A percentile compares a stretch with the other conserved stretches of the same genome.
Conservation (phyloP, 139 green algal genomes). For the Chlorella sp. region DNA sequence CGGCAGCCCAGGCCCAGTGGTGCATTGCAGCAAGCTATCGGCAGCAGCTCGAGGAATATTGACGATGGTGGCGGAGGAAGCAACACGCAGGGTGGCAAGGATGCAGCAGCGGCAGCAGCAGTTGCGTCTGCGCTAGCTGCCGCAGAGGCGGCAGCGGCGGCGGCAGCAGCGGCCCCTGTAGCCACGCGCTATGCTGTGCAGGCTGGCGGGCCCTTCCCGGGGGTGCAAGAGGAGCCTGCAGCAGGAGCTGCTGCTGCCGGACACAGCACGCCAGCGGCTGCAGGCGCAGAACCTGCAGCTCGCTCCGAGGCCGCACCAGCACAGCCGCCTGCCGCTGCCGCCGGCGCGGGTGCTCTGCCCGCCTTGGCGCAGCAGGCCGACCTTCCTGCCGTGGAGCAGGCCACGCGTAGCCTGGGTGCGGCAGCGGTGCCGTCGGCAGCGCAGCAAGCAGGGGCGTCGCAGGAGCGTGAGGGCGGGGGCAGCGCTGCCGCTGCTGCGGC, state of each 20-base stretch:
- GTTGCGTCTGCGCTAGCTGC: background rate
- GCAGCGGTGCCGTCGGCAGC: background rate
- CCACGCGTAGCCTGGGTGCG: background rate
- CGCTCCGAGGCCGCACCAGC: no score
- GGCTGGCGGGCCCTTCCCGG: background rate
- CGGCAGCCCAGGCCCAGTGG: no score
- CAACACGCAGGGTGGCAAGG: background rate
- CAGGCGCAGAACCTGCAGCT: background rate
- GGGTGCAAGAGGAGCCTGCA: background rate
- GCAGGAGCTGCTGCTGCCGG: background rate
- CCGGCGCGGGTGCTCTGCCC: no score
- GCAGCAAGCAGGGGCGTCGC: background rate
- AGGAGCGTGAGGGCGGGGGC: background rate
- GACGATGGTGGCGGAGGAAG: background rate
- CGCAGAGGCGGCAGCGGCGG: background rate
- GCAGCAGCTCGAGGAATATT: background rate
- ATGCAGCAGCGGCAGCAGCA: background rate
- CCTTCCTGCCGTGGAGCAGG: no score
- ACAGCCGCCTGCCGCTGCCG: no score
- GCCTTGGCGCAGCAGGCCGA: no score
- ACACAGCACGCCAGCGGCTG: background rate
- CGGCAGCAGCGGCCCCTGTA: background rate
- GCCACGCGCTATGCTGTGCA: background rate
- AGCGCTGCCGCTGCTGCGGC: background rate
- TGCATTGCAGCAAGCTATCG: background rate